Base-by-base conservation (phyloP, 2,329 filamentous ascomycete genomes). In the Camptophora hylomeconis region DNA sequence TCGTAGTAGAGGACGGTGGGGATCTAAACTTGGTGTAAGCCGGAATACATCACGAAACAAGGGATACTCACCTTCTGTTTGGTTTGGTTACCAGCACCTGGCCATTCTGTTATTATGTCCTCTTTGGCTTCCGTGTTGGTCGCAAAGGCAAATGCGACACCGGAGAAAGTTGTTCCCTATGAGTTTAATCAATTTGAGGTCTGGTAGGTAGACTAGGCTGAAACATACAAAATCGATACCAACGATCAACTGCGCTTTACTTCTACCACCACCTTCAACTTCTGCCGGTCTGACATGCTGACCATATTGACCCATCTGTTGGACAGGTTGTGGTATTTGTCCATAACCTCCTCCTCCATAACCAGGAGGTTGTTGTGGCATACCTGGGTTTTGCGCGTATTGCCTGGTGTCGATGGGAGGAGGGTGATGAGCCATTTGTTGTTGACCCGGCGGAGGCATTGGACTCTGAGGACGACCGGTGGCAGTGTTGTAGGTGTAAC, bases 1-100 rank as follows among this genome's bases (percentile, higher is more conserved):
- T 98, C 89, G 53, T 98, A 98, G 65, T 98, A 98, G 37, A 98
- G 72, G n/a, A 98, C 89, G 9, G 89, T 95, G 10, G 89, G 89
- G 46, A 98, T 95, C 89, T 92, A 49, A 12, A 22, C n/a, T 7
- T 15, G 10, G 18, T 28, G 32, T 35, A 17, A 32, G 30, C 17
- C 10, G 23, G 5, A 13, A n/a, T 5, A 9, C 13, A 8, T n/a
- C 3, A 7, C n/a, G 4, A 5, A 17, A 13, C n/a, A 3, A 25
- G 14, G 17, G 28, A 8, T 17, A 30, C 38, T 37, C 54, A 92
- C 87, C 78, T 98, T 98, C 61, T 98, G 89, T 62, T 95, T 95
- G 28, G 89, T 93, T 55, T 93, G 87, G 32, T 89, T 94, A 44
- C 89, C 89, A 19, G 89, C 86, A 45, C 89, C 89, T 15, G 89